Percentiles rank a stretch among this genome's conserved stretches.
These are phyloP conservation scores for Sicyos edulis DNA, from an alignment of 306 rosid species.

Conservation along the genomic window DNA sequence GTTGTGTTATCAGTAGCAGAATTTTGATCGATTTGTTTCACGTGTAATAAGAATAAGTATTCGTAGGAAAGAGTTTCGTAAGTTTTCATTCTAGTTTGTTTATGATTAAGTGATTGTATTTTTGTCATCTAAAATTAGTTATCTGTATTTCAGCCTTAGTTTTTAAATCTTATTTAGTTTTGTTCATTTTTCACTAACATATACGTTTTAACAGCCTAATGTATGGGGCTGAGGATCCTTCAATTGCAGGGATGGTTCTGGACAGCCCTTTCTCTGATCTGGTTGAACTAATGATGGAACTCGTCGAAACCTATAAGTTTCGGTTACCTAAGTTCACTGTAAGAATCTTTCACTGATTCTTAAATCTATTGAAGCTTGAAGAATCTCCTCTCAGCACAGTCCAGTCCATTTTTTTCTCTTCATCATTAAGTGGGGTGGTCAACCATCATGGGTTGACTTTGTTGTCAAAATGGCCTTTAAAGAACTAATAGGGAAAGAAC, in stretches of 20 bases:
- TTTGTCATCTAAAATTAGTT: background rate
- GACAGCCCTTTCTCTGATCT: constrained; percentile 95
- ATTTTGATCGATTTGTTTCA: constrained; percentile 4
- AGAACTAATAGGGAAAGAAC: too few relatives aligned
- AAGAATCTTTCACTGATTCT: constrained; percentile 30
- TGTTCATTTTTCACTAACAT: constrained; percentile 34
- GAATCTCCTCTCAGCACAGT: constrained; percentile 10
- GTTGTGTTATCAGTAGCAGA: background rate
- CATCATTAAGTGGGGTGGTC: background rate
- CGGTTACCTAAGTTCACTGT: constrained; percentile 94
- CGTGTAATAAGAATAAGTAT: background rate
- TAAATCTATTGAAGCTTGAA: background rate
- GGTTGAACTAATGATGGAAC: constrained; percentile 98
- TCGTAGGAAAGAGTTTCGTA: background rate
- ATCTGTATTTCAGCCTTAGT: background rate
- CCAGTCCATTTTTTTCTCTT: background rate
- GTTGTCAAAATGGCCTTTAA: too few relatives aligned
- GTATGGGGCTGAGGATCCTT: constrained; percentile 98
- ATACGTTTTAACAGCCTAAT: constrained; percentile 58
- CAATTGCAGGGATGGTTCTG: constrained; percentile 94
- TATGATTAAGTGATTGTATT: background rate
- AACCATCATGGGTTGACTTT: too few relatives aligned
- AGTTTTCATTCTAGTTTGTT: background rate
- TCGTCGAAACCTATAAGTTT: constrained; percentile 70
- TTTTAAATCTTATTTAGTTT: background rate